Evolutionary conservation across 768 basidiomycete species (phyloP).

Genomic region (Lentinula guzmanii): DNA sequence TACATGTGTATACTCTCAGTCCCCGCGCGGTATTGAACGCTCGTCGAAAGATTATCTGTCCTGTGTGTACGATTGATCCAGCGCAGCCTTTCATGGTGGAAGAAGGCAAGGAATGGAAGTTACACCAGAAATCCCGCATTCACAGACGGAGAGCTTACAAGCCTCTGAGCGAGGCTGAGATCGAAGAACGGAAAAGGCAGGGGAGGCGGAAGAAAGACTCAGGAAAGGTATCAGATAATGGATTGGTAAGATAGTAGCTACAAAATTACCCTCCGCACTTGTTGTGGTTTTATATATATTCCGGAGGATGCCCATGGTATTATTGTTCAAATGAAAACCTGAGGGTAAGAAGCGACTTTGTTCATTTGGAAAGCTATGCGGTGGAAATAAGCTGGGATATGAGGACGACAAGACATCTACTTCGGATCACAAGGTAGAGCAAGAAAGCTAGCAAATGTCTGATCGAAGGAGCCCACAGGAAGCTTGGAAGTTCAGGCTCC

Average conservation of each 20-base stretch:
- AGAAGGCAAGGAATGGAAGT: conserved; percentile 45
- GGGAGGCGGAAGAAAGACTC: background rate
- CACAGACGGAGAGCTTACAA: conserved; percentile 41
- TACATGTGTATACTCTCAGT: conserved; percentile 27
- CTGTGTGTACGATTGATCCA: conserved; percentile 52
- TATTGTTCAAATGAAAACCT: too few relatives aligned
- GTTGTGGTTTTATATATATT: too few relatives aligned
- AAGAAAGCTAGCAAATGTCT: background rate
- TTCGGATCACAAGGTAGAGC: too few relatives aligned
- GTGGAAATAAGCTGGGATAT: too few relatives aligned
- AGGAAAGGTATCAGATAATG: background rate
- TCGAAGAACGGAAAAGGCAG: conserved; percentile 1
- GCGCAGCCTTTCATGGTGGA: conserved; percentile 64
- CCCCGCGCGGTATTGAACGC: conserved; percentile 50
- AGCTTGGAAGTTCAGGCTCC: background rate
- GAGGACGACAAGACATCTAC: too few relatives aligned
- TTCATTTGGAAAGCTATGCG: too few relatives aligned
- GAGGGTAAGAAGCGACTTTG: too few relatives aligned
- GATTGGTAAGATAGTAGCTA: too few relatives aligned
- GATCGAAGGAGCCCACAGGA: background rate
- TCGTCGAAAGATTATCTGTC: conserved; percentile 53
- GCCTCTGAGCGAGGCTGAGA: background rate
- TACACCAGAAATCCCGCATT: conserved; percentile 47
- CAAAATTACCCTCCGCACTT: too few relatives aligned
- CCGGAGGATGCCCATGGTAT: too few relatives aligned